Conservation (phyloP, 148 eudicot species). For the Talinum fruticosum region DNA sequence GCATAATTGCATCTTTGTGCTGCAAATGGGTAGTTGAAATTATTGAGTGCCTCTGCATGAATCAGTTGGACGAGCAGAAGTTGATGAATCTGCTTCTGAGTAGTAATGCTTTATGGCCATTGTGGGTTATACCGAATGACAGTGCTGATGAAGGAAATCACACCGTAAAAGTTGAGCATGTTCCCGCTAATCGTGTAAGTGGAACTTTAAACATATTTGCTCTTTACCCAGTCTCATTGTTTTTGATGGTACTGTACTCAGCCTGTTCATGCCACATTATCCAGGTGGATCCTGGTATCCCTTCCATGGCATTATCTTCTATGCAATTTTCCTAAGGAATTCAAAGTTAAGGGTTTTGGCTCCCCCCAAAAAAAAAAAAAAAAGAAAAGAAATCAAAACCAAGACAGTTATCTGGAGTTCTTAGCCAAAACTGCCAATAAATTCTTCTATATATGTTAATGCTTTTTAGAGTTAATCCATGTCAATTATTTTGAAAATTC, state of each 20-base stretch:
- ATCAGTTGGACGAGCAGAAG: slow-evolving; percentile 66
- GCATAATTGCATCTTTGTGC: slow-evolving; percentile 44
- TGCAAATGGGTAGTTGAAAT: slow-evolving; percentile 67
- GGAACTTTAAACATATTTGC: neutral
- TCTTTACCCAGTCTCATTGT: neutral
- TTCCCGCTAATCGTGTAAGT: slow-evolving; percentile 49
- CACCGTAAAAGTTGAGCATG: slow-evolving; percentile 31
- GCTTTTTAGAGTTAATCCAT: no score
- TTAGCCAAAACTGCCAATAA: no score
- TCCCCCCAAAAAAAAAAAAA: neutral
- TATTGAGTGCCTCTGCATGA: slow-evolving; percentile 45
- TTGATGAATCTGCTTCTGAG: slow-evolving; percentile 62
- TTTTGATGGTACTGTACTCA: neutral
- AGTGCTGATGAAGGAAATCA: slow-evolving; percentile 32
- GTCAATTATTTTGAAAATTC: no score
- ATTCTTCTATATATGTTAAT: no score
- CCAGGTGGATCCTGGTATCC: neutral
- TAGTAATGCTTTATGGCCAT: slow-evolving; percentile 61
- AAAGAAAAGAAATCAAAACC: no score
- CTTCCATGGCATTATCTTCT: neutral
- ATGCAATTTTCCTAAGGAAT: neutral
- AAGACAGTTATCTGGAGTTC: no score
- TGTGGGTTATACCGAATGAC: slow-evolving; percentile 51
- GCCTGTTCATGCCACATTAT: neutral
- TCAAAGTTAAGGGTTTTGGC: neutral